Conservation (phyloP, 2,329 filamentous ascomycete species). For the Stromatinia cepivora region DNA sequence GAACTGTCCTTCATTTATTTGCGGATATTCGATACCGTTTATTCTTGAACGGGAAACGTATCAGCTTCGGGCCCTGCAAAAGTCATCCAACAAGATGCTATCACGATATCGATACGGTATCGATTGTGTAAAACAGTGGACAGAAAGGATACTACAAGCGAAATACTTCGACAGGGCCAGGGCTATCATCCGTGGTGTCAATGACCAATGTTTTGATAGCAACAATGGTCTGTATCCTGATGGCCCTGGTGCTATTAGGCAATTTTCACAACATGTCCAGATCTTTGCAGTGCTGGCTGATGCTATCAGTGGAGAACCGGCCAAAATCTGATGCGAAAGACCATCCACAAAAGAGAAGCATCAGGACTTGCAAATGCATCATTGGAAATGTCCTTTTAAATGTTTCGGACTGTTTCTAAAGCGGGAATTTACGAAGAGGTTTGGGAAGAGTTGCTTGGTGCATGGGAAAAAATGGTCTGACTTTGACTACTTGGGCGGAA, state of each 20-base stretch:
- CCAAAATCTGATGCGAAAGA: neutral
- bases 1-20: neutral
- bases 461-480: constrained; percentile 1
- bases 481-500: constrained; percentile 14
- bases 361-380: neutral
- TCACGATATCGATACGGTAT: too few relatives aligned
- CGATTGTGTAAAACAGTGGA: neutral
- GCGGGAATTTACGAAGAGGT: constrained; percentile 9
- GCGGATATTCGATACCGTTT: constrained; percentile 11
- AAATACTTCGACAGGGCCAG: neutral
- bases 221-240: constrained; percentile 3
- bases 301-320: neutral
- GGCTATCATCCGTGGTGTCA: neutral
- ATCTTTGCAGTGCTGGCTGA: neutral
- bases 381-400: constrained; percentile 7
- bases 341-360: neutral
- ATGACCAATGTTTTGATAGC: constrained; percentile 3
- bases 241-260: neutral
- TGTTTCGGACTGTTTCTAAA: constrained; percentile 1
- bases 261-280: constrained; percentile 8
- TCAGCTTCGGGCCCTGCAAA: constrained; percentile 18
- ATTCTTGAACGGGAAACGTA: constrained; percentile 12
- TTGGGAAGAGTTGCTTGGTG: neutral
- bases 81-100: constrained; percentile 14
- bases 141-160: neutral